Conservation (phyloP, 2,329 filamentous ascomycete genomes). For the Microdochium trichocladiopsis region DNA sequence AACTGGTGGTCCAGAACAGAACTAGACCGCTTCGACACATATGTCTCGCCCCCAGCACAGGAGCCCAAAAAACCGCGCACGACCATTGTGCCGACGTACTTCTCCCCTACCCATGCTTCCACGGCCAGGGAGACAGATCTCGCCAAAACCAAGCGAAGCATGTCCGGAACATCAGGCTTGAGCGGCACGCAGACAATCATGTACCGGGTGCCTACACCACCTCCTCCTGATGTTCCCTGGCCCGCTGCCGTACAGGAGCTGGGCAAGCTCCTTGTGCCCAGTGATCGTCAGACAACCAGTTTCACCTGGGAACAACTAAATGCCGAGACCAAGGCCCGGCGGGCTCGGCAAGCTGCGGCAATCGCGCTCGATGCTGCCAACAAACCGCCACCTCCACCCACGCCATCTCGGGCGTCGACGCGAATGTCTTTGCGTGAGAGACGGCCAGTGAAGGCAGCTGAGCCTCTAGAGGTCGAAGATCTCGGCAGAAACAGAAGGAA, state of each 20-base stretch:
- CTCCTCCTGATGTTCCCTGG: slow-evolving; percentile 81
- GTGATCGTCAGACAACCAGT: slow-evolving; percentile 66
- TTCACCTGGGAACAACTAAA: slow-evolving; percentile 73
- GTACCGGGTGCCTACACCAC: slow-evolving; percentile 50
- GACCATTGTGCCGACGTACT: slow-evolving; percentile 64
- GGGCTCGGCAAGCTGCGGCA: slow-evolving; percentile 55
- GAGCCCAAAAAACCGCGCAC: slow-evolving; percentile 47
- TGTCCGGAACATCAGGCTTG: slow-evolving; percentile 44
- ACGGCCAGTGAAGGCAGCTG: slow-evolving; percentile 49
- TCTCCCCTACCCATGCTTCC: slow-evolving; percentile 81
- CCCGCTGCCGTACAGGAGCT: slow-evolving; percentile 76
- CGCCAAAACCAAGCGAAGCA: slow-evolving; percentile 55
- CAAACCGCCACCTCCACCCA: slow-evolving; percentile 13
- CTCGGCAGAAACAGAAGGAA: slow-evolving; percentile 44
- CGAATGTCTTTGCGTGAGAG: slow-evolving; percentile 70
- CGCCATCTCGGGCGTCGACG: slow-evolving; percentile 35
- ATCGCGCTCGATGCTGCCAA: slow-evolving; percentile 25
- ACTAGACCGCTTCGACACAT: slow-evolving; percentile 62
- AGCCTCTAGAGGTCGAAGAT: slow-evolving; percentile 44
- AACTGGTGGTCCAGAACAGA: slow-evolving; percentile 63
- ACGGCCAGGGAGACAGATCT: slow-evolving; percentile 70
- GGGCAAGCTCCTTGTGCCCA: slow-evolving; percentile 74
- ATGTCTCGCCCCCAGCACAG: slow-evolving; percentile 41
- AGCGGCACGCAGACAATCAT: slow-evolving; percentile 24
- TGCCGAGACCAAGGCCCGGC: slow-evolving; percentile 53